Evolutionary conservation across 2,329 filamentous ascomycete species (phyloP).

Genomic region (Tolypocladium paradoxum): DNA sequence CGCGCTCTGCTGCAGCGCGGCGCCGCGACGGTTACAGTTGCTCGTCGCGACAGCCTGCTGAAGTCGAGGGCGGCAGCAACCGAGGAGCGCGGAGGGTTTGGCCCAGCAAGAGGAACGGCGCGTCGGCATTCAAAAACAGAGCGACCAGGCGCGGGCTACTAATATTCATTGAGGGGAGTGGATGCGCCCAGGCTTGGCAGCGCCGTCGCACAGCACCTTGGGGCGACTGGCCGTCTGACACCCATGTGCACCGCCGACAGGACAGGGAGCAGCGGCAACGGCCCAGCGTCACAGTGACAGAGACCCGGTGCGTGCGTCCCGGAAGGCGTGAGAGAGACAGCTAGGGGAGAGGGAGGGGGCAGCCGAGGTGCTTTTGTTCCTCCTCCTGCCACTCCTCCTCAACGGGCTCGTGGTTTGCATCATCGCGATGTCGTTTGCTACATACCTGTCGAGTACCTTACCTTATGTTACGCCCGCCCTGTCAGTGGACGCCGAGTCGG

Average conservation of each 20-base stretch:
- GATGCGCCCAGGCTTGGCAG: not conserved
- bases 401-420: not conserved
- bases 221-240: too few species aligned
- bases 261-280: too few species aligned
- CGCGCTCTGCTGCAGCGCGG: not conserved
- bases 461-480: too few species aligned
- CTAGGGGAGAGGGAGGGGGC: not conserved
- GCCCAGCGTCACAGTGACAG: too few species aligned
- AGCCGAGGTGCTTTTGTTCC: not conserved
- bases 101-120: not conserved
- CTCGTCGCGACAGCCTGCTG: not conserved
- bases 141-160: not conserved
- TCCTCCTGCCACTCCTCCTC: not conserved
- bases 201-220: not conserved
- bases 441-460: too few species aligned
- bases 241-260: too few species aligned
- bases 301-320: too few species aligned
- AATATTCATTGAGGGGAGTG: too few species aligned
- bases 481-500: not conserved
- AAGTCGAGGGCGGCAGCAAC: not conserved
- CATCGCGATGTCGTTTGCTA: too few species aligned
- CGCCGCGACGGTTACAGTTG: not conserved
- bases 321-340: too few species aligned
- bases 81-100: not conserved
- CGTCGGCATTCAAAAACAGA: not conserved